phyloP scores from a whole-genome alignment of 1,284 basidiomycete genomes.

The Xanthoconium separans region DNA sequence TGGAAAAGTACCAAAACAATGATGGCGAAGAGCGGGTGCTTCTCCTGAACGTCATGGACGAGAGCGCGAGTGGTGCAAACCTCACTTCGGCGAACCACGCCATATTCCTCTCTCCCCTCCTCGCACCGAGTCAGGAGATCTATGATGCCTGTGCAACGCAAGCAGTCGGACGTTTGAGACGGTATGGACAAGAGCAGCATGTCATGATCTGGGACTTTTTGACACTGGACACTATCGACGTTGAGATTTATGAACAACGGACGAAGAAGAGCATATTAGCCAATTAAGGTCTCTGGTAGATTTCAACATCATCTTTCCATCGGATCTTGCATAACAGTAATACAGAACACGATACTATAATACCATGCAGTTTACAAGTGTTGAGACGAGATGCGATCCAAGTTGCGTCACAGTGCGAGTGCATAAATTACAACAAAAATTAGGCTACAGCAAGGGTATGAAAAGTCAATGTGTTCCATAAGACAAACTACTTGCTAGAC shows the following conservation, averaged over 20 bases:
- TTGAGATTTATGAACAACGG: conserved; percentile 67
- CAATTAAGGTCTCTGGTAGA: conserved; percentile 15
- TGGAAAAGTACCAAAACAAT: conserved; percentile 82
- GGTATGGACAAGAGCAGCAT: conserved; percentile 81
- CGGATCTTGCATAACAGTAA: conserved; percentile 10
- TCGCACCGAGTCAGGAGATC: conserved; percentile 74
- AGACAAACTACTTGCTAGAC: conserved; percentile 65
- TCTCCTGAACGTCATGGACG: conserved; percentile 89
- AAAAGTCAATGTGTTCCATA: neutral
- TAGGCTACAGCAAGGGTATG: conserved; percentile 29
- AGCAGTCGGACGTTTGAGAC: conserved; percentile 84
- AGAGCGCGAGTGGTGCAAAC: conserved; percentile 91
- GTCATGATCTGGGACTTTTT: conserved; percentile 83
- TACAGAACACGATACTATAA: neutral
- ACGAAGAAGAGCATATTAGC: conserved; percentile 33
- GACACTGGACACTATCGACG: conserved; percentile 83
- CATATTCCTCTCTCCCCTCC: conserved; percentile 89
- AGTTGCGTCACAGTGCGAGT: neutral
- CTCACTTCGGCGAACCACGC: conserved; percentile 93
- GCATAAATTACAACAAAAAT: conserved; percentile 12
- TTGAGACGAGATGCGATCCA: no score
- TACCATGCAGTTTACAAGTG: neutral
- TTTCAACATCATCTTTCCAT: conserved; percentile 2
- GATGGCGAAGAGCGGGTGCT: conserved; percentile 76
- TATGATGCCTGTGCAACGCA: conserved; percentile 89